Percentiles rank a stretch among this genome's conserved stretches.
phyloP scores from a whole-genome alignment of 306 rosid species.

The Spatholobus suberectus region DNA sequence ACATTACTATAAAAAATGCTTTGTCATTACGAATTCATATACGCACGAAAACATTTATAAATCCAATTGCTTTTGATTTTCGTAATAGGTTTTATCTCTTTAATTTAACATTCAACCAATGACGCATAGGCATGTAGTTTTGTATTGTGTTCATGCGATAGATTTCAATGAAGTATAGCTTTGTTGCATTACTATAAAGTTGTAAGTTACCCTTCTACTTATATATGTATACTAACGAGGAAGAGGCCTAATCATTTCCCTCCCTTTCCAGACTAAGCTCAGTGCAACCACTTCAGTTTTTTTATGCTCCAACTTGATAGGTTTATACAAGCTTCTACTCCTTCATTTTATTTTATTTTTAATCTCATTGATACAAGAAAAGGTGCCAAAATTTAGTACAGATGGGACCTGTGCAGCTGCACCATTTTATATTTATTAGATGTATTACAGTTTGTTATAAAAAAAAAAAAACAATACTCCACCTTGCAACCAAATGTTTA shows the following conservation, averaged over 20 bases:
- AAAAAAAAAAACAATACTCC: background rate
- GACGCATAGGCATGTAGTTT: background rate
- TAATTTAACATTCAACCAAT: background rate
- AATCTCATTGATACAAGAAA: background rate
- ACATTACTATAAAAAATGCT: no score
- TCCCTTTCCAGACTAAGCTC: background rate
- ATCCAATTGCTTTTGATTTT: background rate
- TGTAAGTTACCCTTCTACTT: background rate
- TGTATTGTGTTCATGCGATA: background rate
- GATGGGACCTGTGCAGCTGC: background rate
- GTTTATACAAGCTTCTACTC: background rate
- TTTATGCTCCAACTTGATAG: background rate
- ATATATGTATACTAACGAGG: background rate
- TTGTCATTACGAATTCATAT: no score
- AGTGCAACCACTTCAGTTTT: background rate
- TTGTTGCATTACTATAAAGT: background rate
- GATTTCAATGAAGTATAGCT: background rate
- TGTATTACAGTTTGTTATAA: background rate
- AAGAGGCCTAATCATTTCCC: background rate
- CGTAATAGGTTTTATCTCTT: background rate
- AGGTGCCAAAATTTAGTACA: background rate
- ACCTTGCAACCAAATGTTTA: constrained; percentile 5
- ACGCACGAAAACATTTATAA: background rate
- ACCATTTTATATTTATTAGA: background rate
- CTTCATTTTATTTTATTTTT: background rate